Base-by-base conservation (phyloP, 805 yeast species). In the Starmerella bombi region DNA sequence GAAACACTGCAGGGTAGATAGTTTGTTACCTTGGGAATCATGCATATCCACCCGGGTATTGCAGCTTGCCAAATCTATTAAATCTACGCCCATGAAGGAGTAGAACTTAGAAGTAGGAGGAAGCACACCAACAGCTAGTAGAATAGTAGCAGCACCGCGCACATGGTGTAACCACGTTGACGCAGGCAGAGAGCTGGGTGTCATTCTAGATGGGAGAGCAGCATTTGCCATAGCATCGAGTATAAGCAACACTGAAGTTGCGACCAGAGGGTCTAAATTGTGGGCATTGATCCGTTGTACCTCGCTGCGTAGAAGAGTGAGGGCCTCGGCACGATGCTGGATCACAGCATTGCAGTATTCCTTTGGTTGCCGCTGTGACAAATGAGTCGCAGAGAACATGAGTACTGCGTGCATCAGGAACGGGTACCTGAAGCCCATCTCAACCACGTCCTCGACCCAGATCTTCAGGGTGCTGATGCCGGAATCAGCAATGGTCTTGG, bases 161-260 rank as follows among this genome's bases (percentile, higher is more conserved):
- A 88, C 95, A 55, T 88, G 96, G 65, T 83, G 91, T 42, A 88
- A 77, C 97, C 97, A 88, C 0, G 96, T 94, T 3, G 91, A 77
- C 2, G 96, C 86, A 1, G 95, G 93, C 42, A 85, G 60, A 2
- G 85, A 77, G 40, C 57, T 58, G 3, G 75, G 66, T 4, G 72
- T 63, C 51, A 56, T 56, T 17, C 53, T 50, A 8, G 54, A 48
- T 34, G 74, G 93, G 35, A 71, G 63, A 2, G 77, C 73, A 0
- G 95, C 96, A 59, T 86, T 86, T 3, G 96, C 96, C 49, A 84
- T 64, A 0, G 96, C 82, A 58, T 88, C 97, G 81, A 88, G 81
- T 41, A 85, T 85, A 41, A 88, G 64, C 29, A 88, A 75, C 46
- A 86, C 68, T 0, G 95, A 94, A 38, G 93, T 77, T 0, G 96